phyloP scores from a whole-genome alignment of 2,329 filamentous ascomycete species.

The Lecanicillium sp. region DNA sequence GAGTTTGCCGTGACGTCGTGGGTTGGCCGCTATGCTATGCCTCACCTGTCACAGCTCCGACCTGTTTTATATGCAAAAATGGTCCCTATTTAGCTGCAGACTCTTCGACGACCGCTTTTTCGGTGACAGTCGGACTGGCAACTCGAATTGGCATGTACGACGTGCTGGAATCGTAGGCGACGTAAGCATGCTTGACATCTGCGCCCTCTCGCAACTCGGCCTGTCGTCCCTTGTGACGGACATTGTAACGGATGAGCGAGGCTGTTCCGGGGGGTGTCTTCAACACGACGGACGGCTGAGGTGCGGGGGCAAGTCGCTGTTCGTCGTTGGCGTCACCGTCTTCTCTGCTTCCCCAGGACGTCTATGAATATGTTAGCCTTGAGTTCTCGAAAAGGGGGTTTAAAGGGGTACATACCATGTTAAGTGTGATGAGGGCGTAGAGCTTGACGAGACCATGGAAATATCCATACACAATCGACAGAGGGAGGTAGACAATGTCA shows the following conservation, averaged over 20 bases:
- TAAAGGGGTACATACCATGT: conserved; percentile 57
- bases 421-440: conserved; percentile 74
- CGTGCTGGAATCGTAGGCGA: conserved; percentile 28
- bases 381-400: conserved; percentile 3
- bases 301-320: conserved; percentile 52
- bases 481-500: conserved; percentile 70
- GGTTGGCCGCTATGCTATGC: too few relatives aligned
- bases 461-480: conserved; percentile 88
- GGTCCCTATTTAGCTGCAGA: too few relatives aligned
- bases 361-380: conserved; percentile 43
- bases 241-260: conserved; percentile 38
- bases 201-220: conserved; percentile 15
- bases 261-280: conserved; percentile 35
- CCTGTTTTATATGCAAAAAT: too few relatives aligned
- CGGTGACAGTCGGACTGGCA: neutral
- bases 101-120: neutral
- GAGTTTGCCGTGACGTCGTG: too few relatives aligned
- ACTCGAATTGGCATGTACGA: conserved; percentile 24
- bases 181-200: conserved; percentile 21
- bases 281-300: conserved; percentile 32
- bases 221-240: conserved; percentile 31
- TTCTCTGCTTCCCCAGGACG: conserved; percentile 89
- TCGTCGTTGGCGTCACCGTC: conserved; percentile 82
- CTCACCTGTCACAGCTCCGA: neutral
- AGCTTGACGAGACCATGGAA: conserved; percentile 90